phyloP scores from a whole-genome alignment of 2,329 filamentous ascomycete species.

The Aureobasidium sp. region DNA sequence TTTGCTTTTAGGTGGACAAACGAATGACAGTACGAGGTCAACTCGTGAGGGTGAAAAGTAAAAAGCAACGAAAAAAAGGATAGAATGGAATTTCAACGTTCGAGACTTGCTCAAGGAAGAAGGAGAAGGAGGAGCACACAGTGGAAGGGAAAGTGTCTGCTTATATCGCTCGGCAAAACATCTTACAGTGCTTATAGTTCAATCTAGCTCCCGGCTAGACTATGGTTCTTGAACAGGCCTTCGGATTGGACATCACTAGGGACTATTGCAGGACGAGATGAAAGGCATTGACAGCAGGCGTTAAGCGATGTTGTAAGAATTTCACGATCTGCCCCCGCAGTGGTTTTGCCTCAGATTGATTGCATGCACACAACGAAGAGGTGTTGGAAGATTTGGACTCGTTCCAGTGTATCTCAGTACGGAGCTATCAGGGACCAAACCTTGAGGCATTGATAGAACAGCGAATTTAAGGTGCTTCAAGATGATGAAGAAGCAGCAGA shows the following conservation, averaged over 20 bases:
- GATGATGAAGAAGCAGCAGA: background rate
- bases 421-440: rapidly evolving
- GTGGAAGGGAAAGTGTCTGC: background rate
- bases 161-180: background rate
- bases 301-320: constrained; percentile 9
- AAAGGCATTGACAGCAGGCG: background rate
- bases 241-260: background rate
- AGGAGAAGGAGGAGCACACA: background rate
- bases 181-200: background rate
- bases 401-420: background rate
- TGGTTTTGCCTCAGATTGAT: constrained; percentile 5
- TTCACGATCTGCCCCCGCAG: background rate
- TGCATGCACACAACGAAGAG: background rate
- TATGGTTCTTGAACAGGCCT: background rate
- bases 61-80: background rate
- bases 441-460: background rate
- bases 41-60: background rate
- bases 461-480: background rate
- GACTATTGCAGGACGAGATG: background rate
- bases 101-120: background rate
- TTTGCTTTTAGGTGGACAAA: background rate
- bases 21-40: constrained; percentile 10
- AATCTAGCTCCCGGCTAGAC: constrained; percentile 2
- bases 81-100: background rate
- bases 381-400: too few relatives aligned